Evolutionary conservation across 116 monocot genomes (phyloP), one percentile per base, ranked within the genome.

Genomic region (Phalaenopsis hybrid): DNA sequence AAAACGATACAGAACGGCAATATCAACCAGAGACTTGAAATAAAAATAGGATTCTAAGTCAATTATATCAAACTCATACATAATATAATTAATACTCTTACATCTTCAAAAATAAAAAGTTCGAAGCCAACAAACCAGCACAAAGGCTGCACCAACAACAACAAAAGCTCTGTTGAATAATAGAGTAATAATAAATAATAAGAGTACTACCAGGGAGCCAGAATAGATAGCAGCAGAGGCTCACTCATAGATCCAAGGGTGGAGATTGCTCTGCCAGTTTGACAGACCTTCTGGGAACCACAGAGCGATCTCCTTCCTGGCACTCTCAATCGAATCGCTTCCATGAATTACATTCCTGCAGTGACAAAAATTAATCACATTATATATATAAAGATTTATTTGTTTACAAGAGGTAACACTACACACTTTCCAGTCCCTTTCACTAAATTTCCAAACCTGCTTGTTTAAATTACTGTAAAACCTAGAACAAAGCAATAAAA

Each of bases 211-310:
- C 72, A 11, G 50, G 37, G 33, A 34, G 50, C 55, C 57, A 20
- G 44, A 63, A 79, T 44, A 16, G 13, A 41, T 8, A 46, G n/a
- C 76, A 74, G 34, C 78, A 76, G 8, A 6, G 81, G 20, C 46
- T 82, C 83, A 92, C 91, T 95, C 95, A 23, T 92, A 95, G 82
- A 95, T 92, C 95, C 95, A 95, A 15, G 88, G 85, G 85, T 95
- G 90, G 55, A 87, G 83, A 83, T 72, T 87, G 91, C 93, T 95
- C 79, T 82, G 81, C 90, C 91, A 95, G 61, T 83, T 58, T 4
- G 86, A 84, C 49, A 85, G 8, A 31, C 93, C 93, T 58, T 95
- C 93, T 0, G 95, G 91, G 82, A 95, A 95, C 95, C 95, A 95
- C 78, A 93, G 74, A 25, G 90, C 91, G 51, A 93, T 95, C 86